These are phyloP conservation scores for Aphanomyces cochlioides DNA, from an alignment of 352 stramenopile species.

Conservation along the genomic window DNA sequence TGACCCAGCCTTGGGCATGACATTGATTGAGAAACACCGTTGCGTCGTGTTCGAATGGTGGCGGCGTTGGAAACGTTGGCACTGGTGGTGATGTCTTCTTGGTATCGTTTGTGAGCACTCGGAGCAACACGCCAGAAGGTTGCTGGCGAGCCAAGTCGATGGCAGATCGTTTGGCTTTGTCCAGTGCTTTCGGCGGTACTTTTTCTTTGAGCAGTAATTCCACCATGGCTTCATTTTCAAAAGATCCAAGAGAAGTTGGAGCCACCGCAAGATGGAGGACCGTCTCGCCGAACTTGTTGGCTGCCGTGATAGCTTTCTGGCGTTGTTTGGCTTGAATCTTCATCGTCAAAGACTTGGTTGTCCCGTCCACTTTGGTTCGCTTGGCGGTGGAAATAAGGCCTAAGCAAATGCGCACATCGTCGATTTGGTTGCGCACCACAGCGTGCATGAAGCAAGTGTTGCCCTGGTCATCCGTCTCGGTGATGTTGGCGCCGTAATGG, in stretches of 20 bases:
- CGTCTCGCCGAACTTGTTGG: constrained; percentile 46
- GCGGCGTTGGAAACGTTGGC: constrained; percentile 37
- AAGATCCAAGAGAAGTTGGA: constrained; percentile 54
- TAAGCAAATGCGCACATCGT: constrained; percentile 31
- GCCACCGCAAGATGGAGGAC: constrained; percentile 60
- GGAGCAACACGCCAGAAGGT: constrained; percentile 52
- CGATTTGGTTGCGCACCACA: constrained; percentile 44
- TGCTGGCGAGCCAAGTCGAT: constrained; percentile 59
- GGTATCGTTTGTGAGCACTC: constrained; percentile 34
- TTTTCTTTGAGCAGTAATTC: constrained; percentile 46
- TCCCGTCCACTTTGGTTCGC: background rate
- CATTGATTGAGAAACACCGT: constrained; percentile 48
- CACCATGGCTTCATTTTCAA: constrained; percentile 57
- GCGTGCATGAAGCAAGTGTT: constrained; percentile 68
- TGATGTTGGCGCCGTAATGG: constrained; percentile 55
- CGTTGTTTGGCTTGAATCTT: constrained; percentile 45
- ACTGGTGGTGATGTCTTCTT: constrained; percentile 34
- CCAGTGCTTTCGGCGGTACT: constrained; percentile 38
- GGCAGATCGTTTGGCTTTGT: constrained; percentile 41
- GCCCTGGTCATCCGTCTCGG: constrained; percentile 43
- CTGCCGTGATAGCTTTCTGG: constrained; percentile 41
- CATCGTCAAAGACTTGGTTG: constrained; percentile 35
- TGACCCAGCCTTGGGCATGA: constrained; percentile 54
- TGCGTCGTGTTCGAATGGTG: constrained; percentile 40
- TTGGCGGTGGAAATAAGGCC: background rate